Evolutionary conservation across 1,284 basidiomycete species (phyloP), one percentile per base, ranked within the genome.

Genomic region (Salmacisia buchloeana): DNA sequence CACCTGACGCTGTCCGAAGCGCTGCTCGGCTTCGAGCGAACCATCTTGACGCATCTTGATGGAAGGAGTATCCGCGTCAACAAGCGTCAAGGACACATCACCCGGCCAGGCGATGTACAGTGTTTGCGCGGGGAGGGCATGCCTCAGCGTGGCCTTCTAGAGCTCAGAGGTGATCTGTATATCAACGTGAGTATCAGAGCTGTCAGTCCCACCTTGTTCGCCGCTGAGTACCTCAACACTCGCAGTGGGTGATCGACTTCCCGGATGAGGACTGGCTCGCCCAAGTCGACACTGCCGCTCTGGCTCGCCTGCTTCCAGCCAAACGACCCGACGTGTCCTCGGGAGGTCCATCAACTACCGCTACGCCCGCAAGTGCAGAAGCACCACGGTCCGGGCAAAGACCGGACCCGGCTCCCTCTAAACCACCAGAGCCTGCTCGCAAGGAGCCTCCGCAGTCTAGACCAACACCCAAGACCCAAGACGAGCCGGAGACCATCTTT

Each of bases 31-130:
- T 72, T 76, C 61, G 70, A 73, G 29, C 62, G 76, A n/a, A 70
- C 74, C 9, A 69, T 78, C 10, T 62, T 79, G 49, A 75, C 75
- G 13, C 77, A 79, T 58, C 63, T 79, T 29, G 77, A 79, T 56
- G 75, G 72, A 3, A 68, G 77, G 23, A 69, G 69, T 25, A 70
- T 79, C 46, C 70, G 68, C 9, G 58, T 79, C 12, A 49, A 60
- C 1, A 63, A 64, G 41, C 18, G 21, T 21, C 45, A 65, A 5
- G 66, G 67, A 15, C 60, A 65, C 25, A 69, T 79, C 54, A 72
- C 74, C 1, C 56, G 72, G 18, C 74, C 76, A 0, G 73, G 73
- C 9, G 66, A 71, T 38, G 61, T 79, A 29, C 74, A 77, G 12
- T 63, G 73, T 7, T 56, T 78, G 15, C 63, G 62, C 15, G 75